A percentile compares a stretch with the other conserved stretches of the same genome.
These are phyloP conservation scores for Pichia cabralensis DNA, from an alignment of 805 yeast species.

Conservation along the genomic window DNA sequence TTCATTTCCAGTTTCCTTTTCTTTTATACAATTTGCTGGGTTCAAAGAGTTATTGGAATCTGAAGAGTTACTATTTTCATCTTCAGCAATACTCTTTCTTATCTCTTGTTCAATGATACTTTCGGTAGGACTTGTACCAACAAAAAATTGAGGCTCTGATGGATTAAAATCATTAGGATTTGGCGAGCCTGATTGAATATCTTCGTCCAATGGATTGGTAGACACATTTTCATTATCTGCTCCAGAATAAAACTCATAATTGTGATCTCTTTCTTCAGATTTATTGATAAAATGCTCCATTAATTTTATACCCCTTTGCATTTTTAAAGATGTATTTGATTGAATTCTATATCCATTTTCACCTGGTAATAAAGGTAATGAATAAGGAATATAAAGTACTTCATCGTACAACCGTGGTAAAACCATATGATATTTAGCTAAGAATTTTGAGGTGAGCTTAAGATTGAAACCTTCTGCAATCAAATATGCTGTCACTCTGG, in stretches of 20 bases:
- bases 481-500: conserved; percentile 87
- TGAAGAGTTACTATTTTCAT: too few relatives aligned
- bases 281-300: conserved; percentile 74
- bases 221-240: conserved; percentile 36
- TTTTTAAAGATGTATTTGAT: conserved; percentile 46
- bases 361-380: conserved; percentile 81
- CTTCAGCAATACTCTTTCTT: conserved; percentile 4
- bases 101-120: conserved; percentile 16
- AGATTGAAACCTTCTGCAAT: conserved; percentile 77
- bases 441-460: conserved; percentile 49
- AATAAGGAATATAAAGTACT: conserved; percentile 83
- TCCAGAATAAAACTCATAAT: conserved; percentile 84
- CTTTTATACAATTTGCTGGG: background rate
- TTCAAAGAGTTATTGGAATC: conserved; percentile 2
- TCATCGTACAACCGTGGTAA: conserved; percentile 86
- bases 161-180: conserved; percentile 60
- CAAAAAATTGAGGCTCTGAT: conserved; percentile 84
- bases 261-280: conserved; percentile 82
- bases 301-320: conserved; percentile 30
- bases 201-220: conserved; percentile 14
- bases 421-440: conserved; percentile 66
- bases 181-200: conserved; percentile 3
- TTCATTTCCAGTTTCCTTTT: background rate
- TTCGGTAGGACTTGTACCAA: conserved; percentile 30
- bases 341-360: conserved; percentile 65